Percentiles rank a stretch among this genome's conserved stretches.
These are phyloP conservation scores for Phialemonium atrogriseum DNA, from an alignment of 2,329 filamentous ascomycete species.

Conservation along the genomic window DNA sequence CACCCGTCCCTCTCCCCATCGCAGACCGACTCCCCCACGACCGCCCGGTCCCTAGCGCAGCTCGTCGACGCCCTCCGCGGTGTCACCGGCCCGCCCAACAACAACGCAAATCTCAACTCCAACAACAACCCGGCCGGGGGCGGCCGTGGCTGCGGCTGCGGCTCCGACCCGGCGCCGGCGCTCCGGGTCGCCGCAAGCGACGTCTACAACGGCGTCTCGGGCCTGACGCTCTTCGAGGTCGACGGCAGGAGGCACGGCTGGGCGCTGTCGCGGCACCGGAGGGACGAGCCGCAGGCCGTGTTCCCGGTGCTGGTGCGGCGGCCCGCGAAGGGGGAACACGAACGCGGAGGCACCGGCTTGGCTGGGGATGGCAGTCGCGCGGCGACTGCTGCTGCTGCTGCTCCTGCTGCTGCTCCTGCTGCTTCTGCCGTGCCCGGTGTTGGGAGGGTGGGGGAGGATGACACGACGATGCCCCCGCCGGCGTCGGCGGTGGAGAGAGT, in stretches of 20 bases:
- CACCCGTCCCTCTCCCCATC: conserved; percentile 16
- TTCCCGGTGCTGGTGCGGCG: too few species aligned
- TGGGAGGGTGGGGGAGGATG: neutral
- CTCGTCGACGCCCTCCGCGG: conserved; percentile 33
- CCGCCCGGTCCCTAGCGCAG: conserved; percentile 32
- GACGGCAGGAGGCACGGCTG: conserved; percentile 40
- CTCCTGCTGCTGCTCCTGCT: neutral
- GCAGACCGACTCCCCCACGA: conserved; percentile 18
- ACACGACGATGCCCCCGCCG: neutral
- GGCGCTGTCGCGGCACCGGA: conserved; percentile 34
- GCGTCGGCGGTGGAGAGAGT: conserved; percentile 1
- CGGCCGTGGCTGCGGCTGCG: too few species aligned
- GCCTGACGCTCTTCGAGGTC: conserved; percentile 39
- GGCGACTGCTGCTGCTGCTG: conserved; percentile 1
- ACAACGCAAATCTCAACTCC: conserved; percentile 11
- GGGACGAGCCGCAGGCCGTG: conserved; percentile 26
- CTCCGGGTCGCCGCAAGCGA: conserved; percentile 40
- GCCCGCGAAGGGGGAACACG: too few species aligned
- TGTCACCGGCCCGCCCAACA: conserved; percentile 34
- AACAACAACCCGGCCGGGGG: conserved; percentile 19
- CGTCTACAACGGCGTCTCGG: conserved; percentile 41
- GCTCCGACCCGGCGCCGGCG: conserved; percentile 40
- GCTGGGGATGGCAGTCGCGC: too few species aligned
- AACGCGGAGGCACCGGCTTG: too few species aligned
- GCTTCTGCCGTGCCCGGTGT: too few species aligned